These are phyloP conservation scores for Bretschneidera sinensis DNA, from an alignment of 345 rosid species.

Conservation along the genomic window DNA sequence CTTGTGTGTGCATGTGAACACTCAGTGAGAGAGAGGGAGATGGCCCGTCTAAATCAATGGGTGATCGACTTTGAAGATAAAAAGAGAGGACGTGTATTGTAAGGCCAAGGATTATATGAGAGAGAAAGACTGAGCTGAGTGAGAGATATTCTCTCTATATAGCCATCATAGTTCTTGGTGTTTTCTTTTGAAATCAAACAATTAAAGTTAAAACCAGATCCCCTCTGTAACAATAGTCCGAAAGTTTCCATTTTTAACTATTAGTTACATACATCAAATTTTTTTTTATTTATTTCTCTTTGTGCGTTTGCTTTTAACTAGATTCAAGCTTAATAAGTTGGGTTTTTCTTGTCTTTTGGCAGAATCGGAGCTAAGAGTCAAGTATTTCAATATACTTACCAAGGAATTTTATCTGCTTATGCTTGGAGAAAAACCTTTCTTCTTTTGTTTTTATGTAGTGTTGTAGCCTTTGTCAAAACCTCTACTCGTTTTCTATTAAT, in stretches of 20 bases:
- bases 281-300: no score
- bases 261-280: no score
- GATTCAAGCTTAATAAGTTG: slow-evolving; percentile 37
- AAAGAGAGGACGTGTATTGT: background rate
- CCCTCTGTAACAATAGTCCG: slow-evolving; percentile 36
- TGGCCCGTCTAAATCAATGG: slow-evolving; percentile 21
- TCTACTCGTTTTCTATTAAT: slow-evolving; percentile 31
- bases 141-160: slow-evolving; percentile 26
- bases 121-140: no score
- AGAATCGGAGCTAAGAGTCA: slow-evolving; percentile 39
- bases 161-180: slow-evolving; percentile 27
- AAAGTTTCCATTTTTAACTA: slow-evolving; percentile 32
- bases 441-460: slow-evolving; percentile 39
- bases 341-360: slow-evolving; percentile 67
- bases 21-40: background rate
- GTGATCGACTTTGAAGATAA: slow-evolving; percentile 28
- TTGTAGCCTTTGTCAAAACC: slow-evolving; percentile 32
- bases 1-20: no score
- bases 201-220: slow-evolving; percentile 32
- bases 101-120: slow-evolving; percentile 20
- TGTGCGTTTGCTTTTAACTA: slow-evolving; percentile 20
- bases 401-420: slow-evolving; percentile 43
- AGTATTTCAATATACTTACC: slow-evolving; percentile 44
- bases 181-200: slow-evolving; percentile 39
- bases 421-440: slow-evolving; percentile 41